Conservation (phyloP, 805 yeast genomes). For the Saturnispora dispora region DNA sequence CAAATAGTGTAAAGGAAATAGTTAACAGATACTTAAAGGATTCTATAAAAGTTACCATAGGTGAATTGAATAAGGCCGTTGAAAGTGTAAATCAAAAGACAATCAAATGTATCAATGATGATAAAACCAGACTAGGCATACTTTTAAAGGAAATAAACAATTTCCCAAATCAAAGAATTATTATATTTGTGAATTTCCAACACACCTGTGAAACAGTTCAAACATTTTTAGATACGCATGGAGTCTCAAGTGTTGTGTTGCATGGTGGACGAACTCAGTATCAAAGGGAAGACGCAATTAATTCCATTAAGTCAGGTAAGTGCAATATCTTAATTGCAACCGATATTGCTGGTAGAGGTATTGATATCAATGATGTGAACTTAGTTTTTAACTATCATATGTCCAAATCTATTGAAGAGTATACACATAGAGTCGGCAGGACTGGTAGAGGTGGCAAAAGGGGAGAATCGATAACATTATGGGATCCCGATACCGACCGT, state of each 20-base stretch:
- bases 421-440: constrained; percentile 89
- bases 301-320: constrained; percentile 37
- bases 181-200: constrained; percentile 75
- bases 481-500: constrained; percentile 32
- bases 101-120: constrained; percentile 38
- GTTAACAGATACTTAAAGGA: constrained; percentile 50
- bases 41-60: constrained; percentile 61
- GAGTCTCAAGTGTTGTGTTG: constrained; percentile 48
- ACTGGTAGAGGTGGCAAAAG: constrained; percentile 89
- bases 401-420: constrained; percentile 69
- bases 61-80: constrained; percentile 54
- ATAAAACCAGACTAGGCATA: constrained; percentile 36
- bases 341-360: constrained; percentile 93
- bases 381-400: constrained; percentile 82
- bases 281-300: constrained; percentile 71
- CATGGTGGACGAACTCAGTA: constrained; percentile 87
- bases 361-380: constrained; percentile 80
- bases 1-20: constrained; percentile 58
- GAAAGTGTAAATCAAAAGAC: constrained; percentile 66
- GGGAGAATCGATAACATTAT: constrained; percentile 70
- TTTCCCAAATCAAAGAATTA: constrained; percentile 53
- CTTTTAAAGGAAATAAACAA: constrained; percentile 31
- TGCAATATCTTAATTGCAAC: constrained; percentile 75
- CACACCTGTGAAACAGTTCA: constrained; percentile 61
- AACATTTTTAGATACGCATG: constrained; percentile 36